Conservation (phyloP, 805 yeast species). For the Huiozyma sinensis region DNA sequence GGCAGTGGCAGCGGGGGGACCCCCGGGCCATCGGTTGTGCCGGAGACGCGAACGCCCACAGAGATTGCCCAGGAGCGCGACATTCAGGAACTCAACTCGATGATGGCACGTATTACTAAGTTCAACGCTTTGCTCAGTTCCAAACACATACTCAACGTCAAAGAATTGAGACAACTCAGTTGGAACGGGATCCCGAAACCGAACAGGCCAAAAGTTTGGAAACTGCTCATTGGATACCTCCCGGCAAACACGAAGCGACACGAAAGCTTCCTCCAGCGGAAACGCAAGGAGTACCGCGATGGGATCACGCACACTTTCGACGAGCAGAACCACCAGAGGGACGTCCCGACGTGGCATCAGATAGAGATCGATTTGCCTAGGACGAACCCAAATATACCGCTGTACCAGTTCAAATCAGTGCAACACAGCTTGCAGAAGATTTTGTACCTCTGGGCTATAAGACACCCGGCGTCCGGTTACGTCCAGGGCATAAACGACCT, state of each 20-base stretch:
- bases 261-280: slow-evolving; percentile 54
- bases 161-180: slow-evolving; percentile 63
- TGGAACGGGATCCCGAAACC: slow-evolving; percentile 92
- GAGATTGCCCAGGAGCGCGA: slow-evolving; percentile 25
- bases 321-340: slow-evolving; percentile 40
- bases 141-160: slow-evolving; percentile 48
- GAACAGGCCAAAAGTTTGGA: slow-evolving; percentile 81
- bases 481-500: slow-evolving; percentile 96
- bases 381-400: slow-evolving; percentile 74
- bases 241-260: slow-evolving; percentile 80
- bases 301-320: slow-evolving; percentile 58
- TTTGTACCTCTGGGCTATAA: slow-evolving; percentile 84
- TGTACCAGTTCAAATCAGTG: slow-evolving; percentile 59
- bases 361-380: slow-evolving; percentile 90
- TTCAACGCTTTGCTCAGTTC: slow-evolving; percentile 52
- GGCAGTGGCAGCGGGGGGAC: slow-evolving; percentile 4
- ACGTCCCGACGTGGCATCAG: slow-evolving; percentile 86
- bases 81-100: slow-evolving; percentile 42
- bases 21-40: not conserved
- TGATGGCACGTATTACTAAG: slow-evolving; percentile 50
- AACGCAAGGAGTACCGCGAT: slow-evolving; percentile 75
- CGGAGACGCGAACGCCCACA: slow-evolving; percentile 13
- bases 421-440: slow-evolving; percentile 75
- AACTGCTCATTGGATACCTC: slow-evolving; percentile 74
- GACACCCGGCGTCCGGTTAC: slow-evolving; percentile 96